A percentile compares a stretch with the other conserved stretches of the same genome.
Evolutionary conservation across 192 early-diverging fungal genomes (phyloP).

Genomic region (Rhizophagus prolifer): DNA sequence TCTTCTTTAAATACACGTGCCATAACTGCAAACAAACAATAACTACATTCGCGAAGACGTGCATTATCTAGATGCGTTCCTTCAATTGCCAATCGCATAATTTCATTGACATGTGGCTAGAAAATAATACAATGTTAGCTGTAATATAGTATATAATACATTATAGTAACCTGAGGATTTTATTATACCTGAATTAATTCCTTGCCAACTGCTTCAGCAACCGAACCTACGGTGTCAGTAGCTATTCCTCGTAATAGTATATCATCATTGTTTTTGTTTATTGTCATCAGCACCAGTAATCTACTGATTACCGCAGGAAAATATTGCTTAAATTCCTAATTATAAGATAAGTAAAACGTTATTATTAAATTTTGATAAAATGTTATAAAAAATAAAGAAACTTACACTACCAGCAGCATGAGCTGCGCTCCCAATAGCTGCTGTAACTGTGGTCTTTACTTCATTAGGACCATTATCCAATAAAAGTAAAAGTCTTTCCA

Average conservation of each 20-base stretch:
- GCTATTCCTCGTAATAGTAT: conserved; percentile 80
- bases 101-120: conserved; percentile 67
- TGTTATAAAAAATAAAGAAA: background rate
- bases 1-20: conserved; percentile 81
- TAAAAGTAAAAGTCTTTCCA: conserved; percentile 77
- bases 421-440: conserved; percentile 89
- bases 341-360: background rate
- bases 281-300: conserved; percentile 68
- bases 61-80: conserved; percentile 73
- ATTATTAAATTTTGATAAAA: background rate
- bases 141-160: background rate
- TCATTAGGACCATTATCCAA: conserved; percentile 67
- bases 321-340: conserved; percentile 68
- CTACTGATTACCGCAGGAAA: conserved; percentile 71
- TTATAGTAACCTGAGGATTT: too few relatives aligned
- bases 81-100: conserved; percentile 76
- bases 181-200: conserved; percentile 61
- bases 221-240: conserved; percentile 78
- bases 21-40: conserved; percentile 82
- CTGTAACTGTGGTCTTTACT: conserved; percentile 75
- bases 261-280: conserved; percentile 68
- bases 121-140: background rate
- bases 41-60: conserved; percentile 80
- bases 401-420: conserved; percentile 69
- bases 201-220: conserved; percentile 85